Evolutionary conservation across 768 basidiomycete genomes (phyloP).

Genomic region (Leccinum obscurum): DNA sequence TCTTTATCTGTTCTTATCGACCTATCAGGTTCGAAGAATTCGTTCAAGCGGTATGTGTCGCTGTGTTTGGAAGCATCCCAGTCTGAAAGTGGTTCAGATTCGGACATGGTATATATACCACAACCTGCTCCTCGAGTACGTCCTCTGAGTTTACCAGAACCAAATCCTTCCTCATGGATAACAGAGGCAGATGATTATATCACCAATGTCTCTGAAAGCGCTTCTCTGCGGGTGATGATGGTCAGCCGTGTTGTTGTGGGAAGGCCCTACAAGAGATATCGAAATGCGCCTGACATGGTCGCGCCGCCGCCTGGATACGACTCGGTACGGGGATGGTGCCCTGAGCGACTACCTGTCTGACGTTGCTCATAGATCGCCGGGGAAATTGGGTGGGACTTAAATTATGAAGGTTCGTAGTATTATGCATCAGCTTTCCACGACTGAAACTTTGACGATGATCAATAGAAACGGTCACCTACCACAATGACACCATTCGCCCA

Average conservation of each 20-base stretch:
- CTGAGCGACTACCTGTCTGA: neutral
- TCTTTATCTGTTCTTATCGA: constrained; percentile 10
- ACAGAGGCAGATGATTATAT: constrained; percentile 70
- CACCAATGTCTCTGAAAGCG: constrained; percentile 41
- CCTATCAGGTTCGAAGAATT: constrained; percentile 51
- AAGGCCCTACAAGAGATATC: constrained; percentile 48
- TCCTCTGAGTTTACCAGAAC: neutral
- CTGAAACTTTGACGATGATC: neutral
- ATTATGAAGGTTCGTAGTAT: constrained; percentile 47
- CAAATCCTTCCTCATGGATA: constrained; percentile 6
- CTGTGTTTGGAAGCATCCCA: neutral
- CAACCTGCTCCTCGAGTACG: constrained; percentile 65
- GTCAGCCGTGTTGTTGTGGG: constrained; percentile 67
- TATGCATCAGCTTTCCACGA: neutral
- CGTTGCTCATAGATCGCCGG: constrained; percentile 49
- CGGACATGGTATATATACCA: constrained; percentile 70
- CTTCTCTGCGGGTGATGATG: constrained; percentile 50
- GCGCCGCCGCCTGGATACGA: constrained; percentile 59
- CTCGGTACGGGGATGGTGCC: constrained; percentile 43
- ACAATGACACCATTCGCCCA: constrained; percentile 66
- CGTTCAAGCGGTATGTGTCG: constrained; percentile 46
- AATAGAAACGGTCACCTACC: constrained; percentile 62
- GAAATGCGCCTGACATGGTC: constrained; percentile 48
- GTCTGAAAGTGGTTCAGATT: constrained; percentile 42
- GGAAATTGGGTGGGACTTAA: constrained; percentile 62